Evolutionary conservation across 1,139 yeast species (phyloP).

Genomic region (Scheffersomyces parashehatae): DNA sequence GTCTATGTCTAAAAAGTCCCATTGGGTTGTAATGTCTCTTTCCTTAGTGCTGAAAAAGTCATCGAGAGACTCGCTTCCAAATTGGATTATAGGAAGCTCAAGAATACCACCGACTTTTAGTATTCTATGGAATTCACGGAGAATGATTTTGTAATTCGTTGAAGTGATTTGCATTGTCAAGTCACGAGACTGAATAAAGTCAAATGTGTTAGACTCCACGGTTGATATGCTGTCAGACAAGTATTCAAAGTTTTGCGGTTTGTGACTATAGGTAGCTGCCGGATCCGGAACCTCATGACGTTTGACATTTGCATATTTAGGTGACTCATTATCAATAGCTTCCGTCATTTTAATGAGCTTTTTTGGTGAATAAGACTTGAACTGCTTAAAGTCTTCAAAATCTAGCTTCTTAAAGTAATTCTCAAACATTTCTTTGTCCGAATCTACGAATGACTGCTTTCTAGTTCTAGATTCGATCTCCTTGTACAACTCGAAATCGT

Average conservation of each 20-base stretch:
- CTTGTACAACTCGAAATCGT: slow-evolving; percentile 10
- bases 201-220: slow-evolving; percentile 32
- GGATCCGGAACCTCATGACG: slow-evolving; percentile 19
- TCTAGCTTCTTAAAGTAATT: slow-evolving; percentile 26
- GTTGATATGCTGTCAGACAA: slow-evolving; percentile 30
- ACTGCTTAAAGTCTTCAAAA: slow-evolving; percentile 29
- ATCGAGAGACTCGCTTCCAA: slow-evolving; percentile 3
- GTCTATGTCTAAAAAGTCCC: slow-evolving; percentile 22
- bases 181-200: slow-evolving; percentile 40
- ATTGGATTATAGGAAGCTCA: slow-evolving; percentile 30
- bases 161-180: slow-evolving; percentile 32
- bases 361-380: slow-evolving; percentile 23
- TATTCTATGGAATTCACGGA: slow-evolving; percentile 38
- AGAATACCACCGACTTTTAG: slow-evolving; percentile 37
- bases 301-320: slow-evolving; percentile 15
- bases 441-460: slow-evolving; percentile 22
- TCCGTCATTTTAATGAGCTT: slow-evolving; percentile 32
- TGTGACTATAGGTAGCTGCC: slow-evolving; percentile 20
- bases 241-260: slow-evolving; percentile 41
- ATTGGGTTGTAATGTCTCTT: slow-evolving; percentile 2
- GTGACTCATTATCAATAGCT: slow-evolving; percentile 22
- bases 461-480: slow-evolving; percentile 11
- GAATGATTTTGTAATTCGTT: slow-evolving; percentile 24
- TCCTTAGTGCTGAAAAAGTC: background rate
- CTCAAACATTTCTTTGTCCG: slow-evolving; percentile 27